Percentiles rank a stretch among this genome's conserved stretches.
phyloP scores from a whole-genome alignment of 2,329 filamentous ascomycete genomes.

The Calcarisporium arbuscula region DNA sequence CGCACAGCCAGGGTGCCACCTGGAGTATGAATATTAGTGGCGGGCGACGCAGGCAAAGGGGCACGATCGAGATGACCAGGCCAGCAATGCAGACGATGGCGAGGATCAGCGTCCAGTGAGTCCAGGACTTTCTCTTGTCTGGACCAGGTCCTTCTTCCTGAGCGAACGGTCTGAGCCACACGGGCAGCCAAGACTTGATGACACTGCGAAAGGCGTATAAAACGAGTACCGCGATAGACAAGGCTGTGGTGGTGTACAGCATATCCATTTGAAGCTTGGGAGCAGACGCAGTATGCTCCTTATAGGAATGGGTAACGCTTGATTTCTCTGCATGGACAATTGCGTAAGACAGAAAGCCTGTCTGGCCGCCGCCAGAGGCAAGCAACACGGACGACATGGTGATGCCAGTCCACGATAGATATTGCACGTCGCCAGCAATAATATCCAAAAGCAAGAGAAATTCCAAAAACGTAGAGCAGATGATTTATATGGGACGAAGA shows the following conservation, averaged over 20 bases:
- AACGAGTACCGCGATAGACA: constrained; percentile 22
- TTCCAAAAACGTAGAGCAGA: too few species aligned
- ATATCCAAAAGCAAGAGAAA: too few species aligned
- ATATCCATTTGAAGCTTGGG: too few species aligned
- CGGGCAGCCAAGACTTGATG: constrained; percentile 24
- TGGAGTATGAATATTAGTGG: constrained; percentile 24
- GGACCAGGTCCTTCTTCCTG: constrained; percentile 24
- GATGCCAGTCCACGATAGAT: too few species aligned
- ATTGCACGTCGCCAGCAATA: too few species aligned
- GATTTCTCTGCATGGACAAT: too few species aligned
- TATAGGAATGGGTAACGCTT: too few species aligned
- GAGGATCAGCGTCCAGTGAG: constrained; percentile 31
- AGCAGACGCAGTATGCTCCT: too few species aligned
- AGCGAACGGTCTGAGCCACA: constrained; percentile 38
- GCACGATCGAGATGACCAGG: constrained; percentile 24
- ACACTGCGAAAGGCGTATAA: constrained; percentile 20
- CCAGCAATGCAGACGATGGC: constrained; percentile 26
- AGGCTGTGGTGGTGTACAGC: constrained; percentile 13
- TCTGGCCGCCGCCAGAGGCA: too few species aligned
- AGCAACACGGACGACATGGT: too few species aligned
- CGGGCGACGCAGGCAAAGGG: constrained; percentile 21
- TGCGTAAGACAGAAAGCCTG: too few species aligned
- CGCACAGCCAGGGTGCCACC: constrained; percentile 32
- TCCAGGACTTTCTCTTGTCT: constrained; percentile 26
- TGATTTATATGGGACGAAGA: too few species aligned